These are phyloP conservation scores for Cryoendolithus antarcticus DNA, from an alignment of 2,329 filamentous ascomycete species.

Conservation along the genomic window DNA sequence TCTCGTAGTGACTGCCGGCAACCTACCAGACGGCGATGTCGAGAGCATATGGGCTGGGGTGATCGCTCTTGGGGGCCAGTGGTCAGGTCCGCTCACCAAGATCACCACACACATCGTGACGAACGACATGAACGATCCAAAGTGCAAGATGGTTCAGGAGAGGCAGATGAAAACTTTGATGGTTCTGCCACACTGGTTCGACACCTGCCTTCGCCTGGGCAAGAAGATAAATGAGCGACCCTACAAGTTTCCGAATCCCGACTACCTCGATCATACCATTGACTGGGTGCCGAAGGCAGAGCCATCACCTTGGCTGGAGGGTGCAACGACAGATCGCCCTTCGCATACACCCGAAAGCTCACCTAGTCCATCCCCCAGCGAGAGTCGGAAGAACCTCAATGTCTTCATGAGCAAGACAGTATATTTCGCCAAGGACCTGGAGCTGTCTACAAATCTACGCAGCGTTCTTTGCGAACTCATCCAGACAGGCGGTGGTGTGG, in stretches of 20 bases:
- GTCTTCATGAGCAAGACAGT: conserved; percentile 71
- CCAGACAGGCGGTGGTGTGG: conserved; percentile 53
- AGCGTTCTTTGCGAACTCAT: conserved; percentile 62
- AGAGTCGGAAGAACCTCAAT: conserved; percentile 42
- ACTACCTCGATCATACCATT: conserved; percentile 46
- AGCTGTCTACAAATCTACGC: conserved; percentile 53
- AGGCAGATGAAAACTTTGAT: conserved; percentile 66
- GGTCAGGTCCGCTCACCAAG: conserved; percentile 57
- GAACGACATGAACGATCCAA: conserved; percentile 60
- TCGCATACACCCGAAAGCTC: conserved; percentile 28
- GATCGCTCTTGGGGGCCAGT: conserved; percentile 76
- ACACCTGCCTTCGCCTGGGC: conserved; percentile 87
- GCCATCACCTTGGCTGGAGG: conserved; percentile 43
- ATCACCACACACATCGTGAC: conserved; percentile 83
- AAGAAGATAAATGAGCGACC: conserved; percentile 81
- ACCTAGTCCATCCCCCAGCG: conserved; percentile 28
- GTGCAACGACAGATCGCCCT: conserved; percentile 47
- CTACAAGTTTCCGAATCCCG: conserved; percentile 74
- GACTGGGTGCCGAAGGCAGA: conserved; percentile 11
- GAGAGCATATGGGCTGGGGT: conserved; percentile 87
- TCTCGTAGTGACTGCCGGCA: conserved; percentile 69
- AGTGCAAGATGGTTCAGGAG: conserved; percentile 49
- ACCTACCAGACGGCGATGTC: conserved; percentile 74
- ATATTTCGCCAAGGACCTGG: conserved; percentile 63
- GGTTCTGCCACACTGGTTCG: conserved; percentile 94